Conservation (phyloP, 495 filamentous ascomycete genomes). For the Penicillium psychrofluorescens region DNA sequence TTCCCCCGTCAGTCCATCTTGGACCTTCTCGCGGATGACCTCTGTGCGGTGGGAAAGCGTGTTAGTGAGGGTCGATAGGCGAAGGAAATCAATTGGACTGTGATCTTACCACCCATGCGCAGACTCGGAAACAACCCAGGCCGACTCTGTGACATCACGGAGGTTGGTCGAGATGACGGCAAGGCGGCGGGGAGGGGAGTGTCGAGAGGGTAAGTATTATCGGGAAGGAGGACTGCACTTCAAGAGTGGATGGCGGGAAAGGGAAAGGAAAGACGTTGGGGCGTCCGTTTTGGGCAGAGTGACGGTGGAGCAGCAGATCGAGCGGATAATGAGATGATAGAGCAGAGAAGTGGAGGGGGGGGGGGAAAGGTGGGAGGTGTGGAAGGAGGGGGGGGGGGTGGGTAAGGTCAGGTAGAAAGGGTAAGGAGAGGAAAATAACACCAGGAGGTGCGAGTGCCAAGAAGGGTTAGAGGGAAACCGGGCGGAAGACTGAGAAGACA, state of each 20-base stretch:
- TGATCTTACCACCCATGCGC: constrained; percentile 72
- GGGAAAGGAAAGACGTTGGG: constrained; percentile 23
- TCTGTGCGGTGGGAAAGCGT: constrained; percentile 45
- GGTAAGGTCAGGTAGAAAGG: constrained; percentile 36
- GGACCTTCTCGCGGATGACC: constrained; percentile 96
- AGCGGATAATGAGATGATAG: constrained; percentile 6
- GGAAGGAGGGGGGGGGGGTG: constrained; percentile 6
- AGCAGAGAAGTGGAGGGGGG: constrained; percentile 9
- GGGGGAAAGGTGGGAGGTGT: constrained; percentile 23
- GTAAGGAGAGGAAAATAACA: constrained; percentile 27
- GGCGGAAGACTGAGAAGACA: neutral
- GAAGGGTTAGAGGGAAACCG: constrained; percentile 1
- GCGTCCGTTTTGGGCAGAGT: constrained; percentile 48
- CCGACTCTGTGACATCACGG: constrained; percentile 65
- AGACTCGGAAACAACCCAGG: constrained; percentile 68
- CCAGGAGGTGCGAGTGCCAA: neutral
- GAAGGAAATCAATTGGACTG: neutral
- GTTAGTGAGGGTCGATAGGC: constrained; percentile 5
- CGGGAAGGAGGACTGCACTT: no score
- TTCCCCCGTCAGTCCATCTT: constrained; percentile 95
- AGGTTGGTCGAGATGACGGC: neutral
- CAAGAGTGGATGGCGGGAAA: constrained; percentile 9
- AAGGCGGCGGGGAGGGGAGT: no score
- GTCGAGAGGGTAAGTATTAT: no score
- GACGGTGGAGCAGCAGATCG: constrained; percentile 20